Evolutionary conservation across 2,329 filamentous ascomycete species (phyloP).

Genomic region (Cercospora citrullina): DNA sequence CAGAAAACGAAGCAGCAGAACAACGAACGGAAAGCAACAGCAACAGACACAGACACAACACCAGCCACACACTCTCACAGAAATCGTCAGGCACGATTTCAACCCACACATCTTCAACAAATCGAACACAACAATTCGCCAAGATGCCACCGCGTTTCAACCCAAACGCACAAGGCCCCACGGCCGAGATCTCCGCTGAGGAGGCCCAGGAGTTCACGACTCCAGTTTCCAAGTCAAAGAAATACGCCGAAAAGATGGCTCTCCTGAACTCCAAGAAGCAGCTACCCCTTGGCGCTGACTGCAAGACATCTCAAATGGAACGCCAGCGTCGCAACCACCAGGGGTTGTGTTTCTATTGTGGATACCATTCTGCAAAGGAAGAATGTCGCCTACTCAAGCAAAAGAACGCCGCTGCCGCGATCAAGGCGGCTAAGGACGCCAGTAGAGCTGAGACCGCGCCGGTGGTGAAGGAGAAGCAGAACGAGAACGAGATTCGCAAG

Average conservation of each 20-base stretch:
- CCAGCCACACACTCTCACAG: too few species aligned
- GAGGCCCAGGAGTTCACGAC: neutral
- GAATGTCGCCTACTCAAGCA: neutral
- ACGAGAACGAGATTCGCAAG: too few species aligned
- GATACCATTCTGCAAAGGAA: neutral
- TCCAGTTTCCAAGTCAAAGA: neutral
- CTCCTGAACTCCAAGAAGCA: too few species aligned
- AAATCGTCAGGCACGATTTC: too few species aligned
- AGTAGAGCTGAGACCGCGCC: neutral
- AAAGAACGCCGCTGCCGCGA: neutral
- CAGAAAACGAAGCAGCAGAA: neutral
- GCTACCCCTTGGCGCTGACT: too few species aligned
- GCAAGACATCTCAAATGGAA: neutral
- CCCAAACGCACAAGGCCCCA: neutral
- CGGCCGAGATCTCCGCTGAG: neutral
- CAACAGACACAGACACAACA: neutral
- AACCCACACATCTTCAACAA: too few species aligned
- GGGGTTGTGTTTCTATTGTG: neutral
- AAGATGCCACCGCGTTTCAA: neutral
- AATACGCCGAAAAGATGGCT: neutral
- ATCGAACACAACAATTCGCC: too few species aligned
- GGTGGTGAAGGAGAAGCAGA: too few species aligned
- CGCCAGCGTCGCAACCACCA: neutral
- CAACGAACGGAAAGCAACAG: neutral
- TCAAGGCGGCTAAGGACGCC: neutral